These are phyloP conservation scores for Pyrenophora tritici-repentis DNA, from an alignment of 2,329 filamentous ascomycete species.

Conservation along the genomic window DNA sequence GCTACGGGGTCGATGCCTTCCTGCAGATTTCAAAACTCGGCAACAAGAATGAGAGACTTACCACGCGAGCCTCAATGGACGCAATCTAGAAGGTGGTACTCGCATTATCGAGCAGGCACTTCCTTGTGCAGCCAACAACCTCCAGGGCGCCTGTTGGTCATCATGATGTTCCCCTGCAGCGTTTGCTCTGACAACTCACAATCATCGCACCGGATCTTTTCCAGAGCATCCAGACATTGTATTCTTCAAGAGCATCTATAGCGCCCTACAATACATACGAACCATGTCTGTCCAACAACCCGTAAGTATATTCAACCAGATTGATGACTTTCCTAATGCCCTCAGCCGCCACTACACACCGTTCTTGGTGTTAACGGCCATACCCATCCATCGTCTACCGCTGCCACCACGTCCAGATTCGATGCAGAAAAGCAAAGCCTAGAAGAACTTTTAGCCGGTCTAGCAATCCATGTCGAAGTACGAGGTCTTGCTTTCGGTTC, in stretches of 20 bases:
- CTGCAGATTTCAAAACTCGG: constrained; percentile 94
- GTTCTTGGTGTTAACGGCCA: constrained; percentile 5
- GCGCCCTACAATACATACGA: background rate
- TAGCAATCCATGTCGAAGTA: constrained; percentile 24
- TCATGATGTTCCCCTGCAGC: background rate
- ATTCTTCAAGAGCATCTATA: constrained; percentile 15
- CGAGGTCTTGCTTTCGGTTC: constrained; percentile 19
- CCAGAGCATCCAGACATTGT: background rate
- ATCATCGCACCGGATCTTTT: background rate
- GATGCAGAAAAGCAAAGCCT: constrained; percentile 1
- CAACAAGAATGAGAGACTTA: constrained; percentile 96
- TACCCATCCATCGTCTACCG: constrained; percentile 22
- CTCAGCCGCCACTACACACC: constrained; percentile 8
- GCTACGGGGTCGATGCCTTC: constrained; percentile 95
- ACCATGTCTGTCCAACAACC: constrained; percentile 5
- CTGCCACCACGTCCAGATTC: background rate
- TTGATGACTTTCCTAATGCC: background rate
- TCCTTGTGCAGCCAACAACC: too few relatives aligned
- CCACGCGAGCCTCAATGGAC: constrained; percentile 59
- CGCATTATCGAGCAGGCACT: too few relatives aligned
- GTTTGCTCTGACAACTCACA: background rate
- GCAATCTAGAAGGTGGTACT: constrained; percentile 45
- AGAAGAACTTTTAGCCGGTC: constrained; percentile 8
- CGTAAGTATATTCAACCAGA: background rate
- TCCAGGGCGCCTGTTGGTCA: too few relatives aligned